Evolutionary conservation across 192 early-diverging fungal genomes (phyloP), one percentile per base, ranked within the genome.

Genomic region (Backusella macrospora): DNA sequence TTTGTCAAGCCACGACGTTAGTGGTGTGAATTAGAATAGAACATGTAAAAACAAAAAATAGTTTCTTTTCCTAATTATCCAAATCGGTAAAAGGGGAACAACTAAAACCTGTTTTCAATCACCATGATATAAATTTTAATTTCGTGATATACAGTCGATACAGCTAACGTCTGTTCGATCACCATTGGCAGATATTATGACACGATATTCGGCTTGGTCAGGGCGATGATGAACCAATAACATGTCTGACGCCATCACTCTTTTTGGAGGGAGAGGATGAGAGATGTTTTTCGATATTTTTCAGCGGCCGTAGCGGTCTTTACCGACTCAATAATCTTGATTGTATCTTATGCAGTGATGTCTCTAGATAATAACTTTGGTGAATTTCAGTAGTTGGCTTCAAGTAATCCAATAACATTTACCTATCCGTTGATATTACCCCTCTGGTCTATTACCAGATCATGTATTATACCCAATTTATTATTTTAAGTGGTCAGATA

Each of bases 361-460:
- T 46, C 72, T 14, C 37, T 59, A 34, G 38, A 64, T 23, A 38
- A 1, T 2, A 34, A 77, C 40, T 71, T 64, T 55, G 71, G 72
- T 34, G 26, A 66, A 6, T 77, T 65, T 46, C 45, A 46, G 44
- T 47, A 64, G 16, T 47, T 70, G 29, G 44, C 68, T 26, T 70
- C 75, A 40, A 76, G 71, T 46, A 71, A 71, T 7, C 68, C 68
- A 5, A 65, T 69, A 29, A 48, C 76, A 6, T 6, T 66, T 49
- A 37, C 74, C 1, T 67, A 81, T 67, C 78, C 59, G 15, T 78
- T 81, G 3, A 82, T 80, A 49, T 78, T 80, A 1, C 80, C 84
- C n/a, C n/a, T n/a, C n/a, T 21, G 84, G 80, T 1, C 68, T 81
- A n/a, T 47, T 83, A 81, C 52, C 82, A 85, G 68, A 68, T 81